Evolutionary conservation across 495 filamentous ascomycete genomes (phyloP).

Genomic region (Penicillium verhagenii): DNA sequence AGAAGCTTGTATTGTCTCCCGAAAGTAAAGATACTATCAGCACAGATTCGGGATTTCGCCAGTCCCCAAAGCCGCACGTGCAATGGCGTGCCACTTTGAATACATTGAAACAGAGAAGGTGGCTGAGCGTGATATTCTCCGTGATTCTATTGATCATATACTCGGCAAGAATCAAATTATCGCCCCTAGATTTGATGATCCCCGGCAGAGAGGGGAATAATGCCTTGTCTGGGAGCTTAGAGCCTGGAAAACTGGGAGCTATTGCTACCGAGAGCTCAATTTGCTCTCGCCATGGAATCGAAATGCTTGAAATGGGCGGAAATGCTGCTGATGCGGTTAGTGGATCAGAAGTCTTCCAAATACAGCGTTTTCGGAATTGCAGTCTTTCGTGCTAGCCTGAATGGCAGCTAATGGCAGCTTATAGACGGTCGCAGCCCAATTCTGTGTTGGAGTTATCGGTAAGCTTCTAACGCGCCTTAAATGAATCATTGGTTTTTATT

Average conservation of each 20-base stretch:
- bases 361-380: neutral
- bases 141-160: constrained; percentile 24
- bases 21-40: neutral
- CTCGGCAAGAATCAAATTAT: constrained; percentile 23
- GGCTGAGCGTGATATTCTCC: constrained; percentile 18
- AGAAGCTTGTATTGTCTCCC: constrained; percentile 2
- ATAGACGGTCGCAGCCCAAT: constrained; percentile 64
- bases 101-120: constrained; percentile 19
- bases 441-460: constrained; percentile 76
- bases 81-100: neutral
- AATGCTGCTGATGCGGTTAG: constrained; percentile 72
- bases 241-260: constrained; percentile 57
- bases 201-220: neutral
- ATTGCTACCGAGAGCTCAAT: constrained; percentile 76
- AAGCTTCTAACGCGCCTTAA: constrained; percentile 7
- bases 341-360: neutral
- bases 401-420: neutral
- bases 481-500: neutral
- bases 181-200: constrained; percentile 21
- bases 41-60: constrained; percentile 1
- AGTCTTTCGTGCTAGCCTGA: neutral
- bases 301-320: constrained; percentile 66
- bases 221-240: constrained; percentile 7
- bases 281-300: constrained; percentile 74
- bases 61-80: neutral